Evolutionary conservation across 129 eudicot genomes (phyloP), one percentile per base, ranked within the genome.

Genomic region (Pulicaria dysenterica): DNA sequence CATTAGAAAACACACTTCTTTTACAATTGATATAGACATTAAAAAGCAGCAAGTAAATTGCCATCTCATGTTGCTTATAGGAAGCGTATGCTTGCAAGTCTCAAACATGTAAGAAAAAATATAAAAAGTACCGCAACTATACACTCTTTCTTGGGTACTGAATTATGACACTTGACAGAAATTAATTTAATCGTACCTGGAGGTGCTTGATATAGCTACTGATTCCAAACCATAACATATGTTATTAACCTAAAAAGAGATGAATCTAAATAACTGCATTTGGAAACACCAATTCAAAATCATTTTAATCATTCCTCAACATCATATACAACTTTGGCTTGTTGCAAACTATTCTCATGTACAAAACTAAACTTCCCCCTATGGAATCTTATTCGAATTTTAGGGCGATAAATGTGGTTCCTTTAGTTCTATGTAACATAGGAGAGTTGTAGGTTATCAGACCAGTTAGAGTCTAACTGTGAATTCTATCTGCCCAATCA

Each of bases 11-110:
- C 15, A 54, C 16, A 55, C 57, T 36, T 75, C 48, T 64, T 31
- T 42, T 44, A 73, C 61, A 62, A 38, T 4, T 63, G 11, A 64
- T 17, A 73, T 8, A 61, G 40, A 58, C 39, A 8, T 31, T 58
- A 34, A 24, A 55, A 17, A 43, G 41, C 6, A 10, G 24, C 45
- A 19, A 16, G 36, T 8, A 45, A 36, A 34, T 45, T 58, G 12
- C 15, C 50, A 60, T 49, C 50, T 15, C 31, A 24, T 24, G 31
- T 2, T 24, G 31, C 31, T 24, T 24, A 13, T 1, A n/a, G 3
- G 14, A 36, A 60, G 44, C n/a, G 47, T 38, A 53, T 51, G 47
- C 63, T 53, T 16, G 8, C 47, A 51, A 69, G 48, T 39, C 61
- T 51, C 49, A 69, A 67, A 67, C 58, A 5, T 40, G 61, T 7